Evolutionary conservation across 2,329 filamentous ascomycete genomes (phyloP).

Genomic region (Tothia fuscella): DNA sequence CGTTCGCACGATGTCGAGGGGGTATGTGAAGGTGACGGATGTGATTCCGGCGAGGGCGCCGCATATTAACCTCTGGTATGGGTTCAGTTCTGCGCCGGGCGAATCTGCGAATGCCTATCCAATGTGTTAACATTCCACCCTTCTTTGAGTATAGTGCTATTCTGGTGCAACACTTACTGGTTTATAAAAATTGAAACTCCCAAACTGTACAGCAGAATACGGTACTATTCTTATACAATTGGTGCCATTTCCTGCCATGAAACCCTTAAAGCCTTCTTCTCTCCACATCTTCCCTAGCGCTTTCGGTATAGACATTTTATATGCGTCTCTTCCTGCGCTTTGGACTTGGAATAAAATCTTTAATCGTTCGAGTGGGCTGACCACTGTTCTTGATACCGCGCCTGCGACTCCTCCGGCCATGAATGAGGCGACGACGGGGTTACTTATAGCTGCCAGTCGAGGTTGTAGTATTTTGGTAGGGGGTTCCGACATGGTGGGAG

Average conservation of each 20-base stretch:
- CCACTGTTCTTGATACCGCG: conserved; percentile 93
- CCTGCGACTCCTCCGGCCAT: conserved; percentile 88
- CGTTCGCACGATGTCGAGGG: conserved; percentile 93
- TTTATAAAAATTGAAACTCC: conserved; percentile 96
- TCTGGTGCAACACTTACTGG: conserved; percentile 52
- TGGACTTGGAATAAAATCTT: conserved; percentile 98
- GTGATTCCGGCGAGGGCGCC: conserved; percentile 89
- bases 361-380: conserved; percentile 86
- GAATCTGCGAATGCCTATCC: conserved; percentile 60
- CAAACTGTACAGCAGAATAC: conserved; percentile 96
- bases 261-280: conserved; percentile 92
- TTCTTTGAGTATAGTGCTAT: background rate
- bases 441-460: conserved; percentile 28
- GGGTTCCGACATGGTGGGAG: conserved; percentile 6
- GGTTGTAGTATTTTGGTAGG: background rate
- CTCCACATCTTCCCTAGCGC: conserved; percentile 90
- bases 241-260: conserved; percentile 95
- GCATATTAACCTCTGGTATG: conserved; percentile 69
- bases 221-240: conserved; percentile 98
- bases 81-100: conserved; percentile 60
- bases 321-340: conserved; percentile 78
- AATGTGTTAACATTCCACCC: background rate
- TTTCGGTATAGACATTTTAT: conserved; percentile 82
- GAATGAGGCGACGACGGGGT: conserved; percentile 83
- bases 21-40: conserved; percentile 89